Base-by-base conservation (phyloP, 345 rosid genomes). In the Moricandia moricandioides region DNA sequence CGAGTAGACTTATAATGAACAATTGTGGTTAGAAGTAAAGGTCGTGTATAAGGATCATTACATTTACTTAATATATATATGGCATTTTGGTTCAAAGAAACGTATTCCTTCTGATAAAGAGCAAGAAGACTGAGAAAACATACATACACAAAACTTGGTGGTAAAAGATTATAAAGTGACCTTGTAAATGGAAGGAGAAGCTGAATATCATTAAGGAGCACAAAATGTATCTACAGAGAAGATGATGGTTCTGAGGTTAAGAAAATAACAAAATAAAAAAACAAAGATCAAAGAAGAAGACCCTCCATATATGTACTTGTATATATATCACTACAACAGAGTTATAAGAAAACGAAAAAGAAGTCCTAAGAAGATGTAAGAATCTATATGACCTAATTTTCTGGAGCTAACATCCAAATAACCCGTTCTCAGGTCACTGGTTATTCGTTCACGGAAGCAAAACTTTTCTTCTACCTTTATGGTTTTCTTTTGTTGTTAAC, bases 401-500 rank as follows among this genome's bases (percentile, higher is more conserved):
- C 65, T 30, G 70, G 70, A 55, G n/a, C n/a, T n/a, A n/a, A n/a
- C n/a, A n/a, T n/a, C n/a, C n/a, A n/a, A n/a, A n/a, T n/a, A n/a
- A n/a, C n/a, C n/a, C n/a, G n/a, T n/a, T n/a, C n/a, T n/a, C n/a
- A n/a, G n/a, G n/a, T n/a, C n/a, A n/a, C n/a, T n/a, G 60, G 70
- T 69, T 18, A 29, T 1, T 57, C 76, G 7, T 54, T 67, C 76
- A 47, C 34, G 71, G 72, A 47, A 45, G 63, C 76, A 71, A 77
- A 71, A 77, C 35, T 71, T 71, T 77, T 66, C 67, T 77, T 65
- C 37, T 58, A 51, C 56, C 80, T 77, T 52, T 65, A 47, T 3
- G 76, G 78, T 81, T 69, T 85, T 79, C 74, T 79, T 56, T 78
- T 68, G 70, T 82, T 73, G 80, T 88, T 86, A 85, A 87, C 85